A percentile compares a stretch with the other conserved stretches of the same genome.
phyloP scores from a whole-genome alignment of 306 rosid genomes.

The Purshia tridentata region DNA sequence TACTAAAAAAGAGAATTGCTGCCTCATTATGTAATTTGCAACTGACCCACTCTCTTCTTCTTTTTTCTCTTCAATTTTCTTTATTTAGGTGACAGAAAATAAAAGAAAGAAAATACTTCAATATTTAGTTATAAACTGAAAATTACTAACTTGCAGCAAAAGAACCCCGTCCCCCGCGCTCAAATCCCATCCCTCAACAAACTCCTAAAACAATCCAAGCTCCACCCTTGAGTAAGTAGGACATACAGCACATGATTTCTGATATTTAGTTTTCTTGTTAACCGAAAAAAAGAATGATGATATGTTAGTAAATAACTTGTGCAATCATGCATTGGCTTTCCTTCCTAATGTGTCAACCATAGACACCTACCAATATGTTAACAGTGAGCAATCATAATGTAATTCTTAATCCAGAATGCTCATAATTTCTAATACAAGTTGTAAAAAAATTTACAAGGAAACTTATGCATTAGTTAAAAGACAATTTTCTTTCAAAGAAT shows the following conservation, averaged over 20 bases:
- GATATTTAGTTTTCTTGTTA: not conserved
- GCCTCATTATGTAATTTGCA: slow-evolving; percentile 1
- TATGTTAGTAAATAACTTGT: not conserved
- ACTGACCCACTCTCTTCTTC: not conserved
- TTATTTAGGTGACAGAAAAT: not conserved
- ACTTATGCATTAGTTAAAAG: not conserved
- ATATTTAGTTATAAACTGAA: not conserved
- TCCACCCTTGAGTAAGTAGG: not conserved
- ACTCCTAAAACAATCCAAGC: not conserved
- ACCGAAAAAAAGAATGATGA: not conserved
- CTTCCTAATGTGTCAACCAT: not conserved
- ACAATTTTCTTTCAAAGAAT: not conserved
- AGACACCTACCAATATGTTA: slow-evolving; percentile 3
- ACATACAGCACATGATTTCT: not conserved
- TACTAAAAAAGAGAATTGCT: not conserved
- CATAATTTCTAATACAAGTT: not conserved
- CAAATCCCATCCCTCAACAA: not conserved
- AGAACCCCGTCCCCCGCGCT: not conserved
- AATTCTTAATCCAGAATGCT: not conserved
- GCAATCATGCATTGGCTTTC: not conserved
- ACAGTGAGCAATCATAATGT: not conserved
- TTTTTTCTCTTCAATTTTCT: not conserved
- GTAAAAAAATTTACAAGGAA: not conserved
- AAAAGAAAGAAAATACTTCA: not conserved
- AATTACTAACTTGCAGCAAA: not conserved